Conservation (phyloP, 306 rosid genomes). For the Dryas drummondii region DNA sequence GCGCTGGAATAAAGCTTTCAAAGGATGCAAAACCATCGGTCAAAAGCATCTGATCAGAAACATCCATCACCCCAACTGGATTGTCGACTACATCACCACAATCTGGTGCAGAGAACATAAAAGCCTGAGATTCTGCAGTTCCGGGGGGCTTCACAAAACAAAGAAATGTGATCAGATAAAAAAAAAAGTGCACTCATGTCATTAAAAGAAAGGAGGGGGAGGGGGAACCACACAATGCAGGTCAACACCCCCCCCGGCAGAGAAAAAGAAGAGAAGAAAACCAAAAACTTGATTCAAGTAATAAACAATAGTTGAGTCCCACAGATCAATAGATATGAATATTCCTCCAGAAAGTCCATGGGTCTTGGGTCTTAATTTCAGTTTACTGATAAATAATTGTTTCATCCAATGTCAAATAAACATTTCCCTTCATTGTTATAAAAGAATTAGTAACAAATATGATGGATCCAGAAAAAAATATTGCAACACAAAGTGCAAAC, state of each 20-base stretch:
- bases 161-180: conserved; percentile 35
- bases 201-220: not conserved
- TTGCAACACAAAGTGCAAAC: conserved; percentile 3
- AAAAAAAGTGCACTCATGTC: not conserved
- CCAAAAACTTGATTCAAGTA: not conserved
- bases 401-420: not conserved
- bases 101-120: conserved; percentile 68
- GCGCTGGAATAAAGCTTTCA: conserved; percentile 70
- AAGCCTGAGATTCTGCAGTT: conserved; percentile 91
- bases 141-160: conserved; percentile 92
- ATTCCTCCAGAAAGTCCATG: not conserved
- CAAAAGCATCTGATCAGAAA: conserved; percentile 68
- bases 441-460: not conserved
- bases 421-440: not conserved
- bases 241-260: not conserved
- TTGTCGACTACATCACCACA: conserved; percentile 75
- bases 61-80: conserved; percentile 75
- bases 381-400: not conserved
- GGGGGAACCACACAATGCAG: not conserved
- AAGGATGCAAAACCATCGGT: conserved; percentile 74
- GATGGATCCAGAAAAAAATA: not conserved
- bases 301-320: not conserved
- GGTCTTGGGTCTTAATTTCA: not conserved
- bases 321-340: not conserved
- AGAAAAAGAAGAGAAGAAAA: not conserved